phyloP scores from a whole-genome alignment of 768 basidiomycete species.

The Tricholoma hemisulphureum region DNA sequence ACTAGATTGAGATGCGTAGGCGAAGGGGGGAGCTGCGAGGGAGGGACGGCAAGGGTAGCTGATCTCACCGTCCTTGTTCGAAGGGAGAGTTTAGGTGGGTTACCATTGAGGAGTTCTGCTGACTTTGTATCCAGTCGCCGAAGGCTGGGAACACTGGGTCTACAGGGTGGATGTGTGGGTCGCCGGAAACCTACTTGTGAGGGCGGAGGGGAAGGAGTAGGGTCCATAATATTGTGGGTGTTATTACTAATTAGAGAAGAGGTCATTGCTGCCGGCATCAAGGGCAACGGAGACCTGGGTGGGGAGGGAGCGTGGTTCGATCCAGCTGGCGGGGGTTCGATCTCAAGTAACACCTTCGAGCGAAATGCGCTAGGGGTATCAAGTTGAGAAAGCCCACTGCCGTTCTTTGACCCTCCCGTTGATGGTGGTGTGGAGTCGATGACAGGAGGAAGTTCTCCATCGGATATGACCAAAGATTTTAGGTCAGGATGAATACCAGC shows the following conservation, averaged over 20 bases:
- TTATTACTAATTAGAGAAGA: slow-evolving; percentile 19
- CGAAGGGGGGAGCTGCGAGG: slow-evolving; percentile 44
- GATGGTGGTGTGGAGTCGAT: slow-evolving; percentile 21
- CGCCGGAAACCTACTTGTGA: slow-evolving; percentile 56
- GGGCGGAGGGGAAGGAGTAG: slow-evolving; percentile 64
- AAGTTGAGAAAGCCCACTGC: slow-evolving; percentile 64
- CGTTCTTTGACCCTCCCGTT: slow-evolving; percentile 29
- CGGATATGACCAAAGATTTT: slow-evolving; percentile 48
- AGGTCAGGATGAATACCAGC: slow-evolving; percentile 60
- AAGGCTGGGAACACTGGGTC: slow-evolving; percentile 64
- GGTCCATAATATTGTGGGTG: slow-evolving; percentile 34
- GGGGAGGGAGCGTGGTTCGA: slow-evolving; percentile 36
- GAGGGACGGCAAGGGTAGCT: slow-evolving; percentile 56
- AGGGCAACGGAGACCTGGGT: slow-evolving; percentile 50
- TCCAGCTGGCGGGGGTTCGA: slow-evolving; percentile 47
- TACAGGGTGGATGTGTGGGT: slow-evolving; percentile 49
- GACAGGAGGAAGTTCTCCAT: slow-evolving; percentile 31
- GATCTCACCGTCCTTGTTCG: slow-evolving; percentile 59
- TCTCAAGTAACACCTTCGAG: slow-evolving; percentile 52
- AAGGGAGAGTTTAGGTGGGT: slow-evolving; percentile 58
- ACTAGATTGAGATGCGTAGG: slow-evolving; percentile 62
- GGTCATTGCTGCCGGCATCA: slow-evolving; percentile 52
- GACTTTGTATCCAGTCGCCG: slow-evolving; percentile 62
- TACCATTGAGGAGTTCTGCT: slow-evolving; percentile 45
- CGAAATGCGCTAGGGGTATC: slow-evolving; percentile 57